Conservation (phyloP, 2,329 filamentous ascomycete species). For the Colletotrichum sansevieriae region DNA sequence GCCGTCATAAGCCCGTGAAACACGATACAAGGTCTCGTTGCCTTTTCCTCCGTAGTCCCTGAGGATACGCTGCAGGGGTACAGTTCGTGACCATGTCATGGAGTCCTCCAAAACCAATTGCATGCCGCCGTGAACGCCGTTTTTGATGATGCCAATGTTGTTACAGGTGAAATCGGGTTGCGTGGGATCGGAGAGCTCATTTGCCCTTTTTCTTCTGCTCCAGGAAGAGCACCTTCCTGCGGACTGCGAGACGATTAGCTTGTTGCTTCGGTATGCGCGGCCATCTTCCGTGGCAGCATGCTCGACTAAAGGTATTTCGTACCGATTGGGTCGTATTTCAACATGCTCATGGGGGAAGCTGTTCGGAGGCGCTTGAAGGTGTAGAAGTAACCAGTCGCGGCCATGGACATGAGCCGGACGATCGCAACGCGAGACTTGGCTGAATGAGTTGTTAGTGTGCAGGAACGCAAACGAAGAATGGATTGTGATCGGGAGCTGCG, state of each 20-base stretch:
- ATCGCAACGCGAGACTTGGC: conserved; percentile 92
- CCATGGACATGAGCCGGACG: conserved; percentile 97
- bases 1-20: not conserved
- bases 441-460: conserved; percentile 51
- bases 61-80: conserved; percentile 7
- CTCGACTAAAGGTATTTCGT: conserved; percentile 46
- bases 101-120: conserved; percentile 32
- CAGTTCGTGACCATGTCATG: conserved; percentile 18
- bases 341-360: conserved; percentile 89
- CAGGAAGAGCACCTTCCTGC: conserved; percentile 95
- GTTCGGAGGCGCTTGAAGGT: conserved; percentile 86
- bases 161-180: conserved; percentile 33
- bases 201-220: conserved; percentile 87
- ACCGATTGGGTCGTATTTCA: conserved; percentile 99
- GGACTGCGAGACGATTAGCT: conserved; percentile 68
- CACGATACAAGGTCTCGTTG: not conserved
- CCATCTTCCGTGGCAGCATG: not conserved
- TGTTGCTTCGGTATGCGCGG: not conserved
- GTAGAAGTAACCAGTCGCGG: conserved; percentile 98
- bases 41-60: conserved; percentile 1
- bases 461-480: not conserved
- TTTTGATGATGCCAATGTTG: conserved; percentile 41
- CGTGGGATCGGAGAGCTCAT: conserved; percentile 49
- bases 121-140: conserved; percentile 42
- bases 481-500: not conserved